Evolutionary conservation across 164 flowering plant genomes (phyloP), one percentile per base, ranked within the genome.

Genomic region (Tetracentron sinense): DNA sequence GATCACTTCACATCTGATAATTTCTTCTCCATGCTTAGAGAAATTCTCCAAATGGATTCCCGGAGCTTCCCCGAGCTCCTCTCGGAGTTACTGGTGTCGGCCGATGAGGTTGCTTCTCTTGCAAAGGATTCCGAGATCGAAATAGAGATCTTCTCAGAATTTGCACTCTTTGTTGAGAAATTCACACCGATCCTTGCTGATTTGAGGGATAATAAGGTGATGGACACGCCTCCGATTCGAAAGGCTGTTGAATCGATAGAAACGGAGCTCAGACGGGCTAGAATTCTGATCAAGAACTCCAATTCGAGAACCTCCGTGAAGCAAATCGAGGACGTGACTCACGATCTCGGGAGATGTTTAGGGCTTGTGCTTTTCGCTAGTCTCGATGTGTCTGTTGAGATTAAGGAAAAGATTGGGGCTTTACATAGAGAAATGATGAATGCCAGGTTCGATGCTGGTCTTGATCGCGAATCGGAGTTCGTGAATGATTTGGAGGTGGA

Each of bases 291-390:
- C 14, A 29, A 44, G 33, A 69, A 53, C 54, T 69, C 58, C 12
- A 48, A 38, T 19, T 51, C 68, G 1, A 52, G 42, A 28, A 26
- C 67, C n/a, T 55, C 73, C 4, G 33, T 51, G 1, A 69, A 68
- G 25, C 67, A 67, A 26, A 62, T 85, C 0, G 80, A 86, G 63
- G 65, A 65, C 5, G 27, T 75, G 22, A 67, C 63, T 1, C 84
- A 75, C 26, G 82, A 74, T 51, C 69, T 85, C 7, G 96, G 88
- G 12, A 64, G 87, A 38, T 83, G 88, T 8, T 64, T 87, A 60
- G 92, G 90, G 38, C 82, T 85, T 15, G 72, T 85, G 54, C 71
- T 84, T 0, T 64, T 84, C 60, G 72, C 87, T 0, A 28, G 75
- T 57, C 64, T 62, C 29, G 82, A 81, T 14, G 63, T 76, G 19